A percentile compares a stretch with the other conserved stretches of the same genome.
Conservation (phyloP, 2,329 filamentous ascomycete genomes). For the Verticillium albo-atrum region DNA sequence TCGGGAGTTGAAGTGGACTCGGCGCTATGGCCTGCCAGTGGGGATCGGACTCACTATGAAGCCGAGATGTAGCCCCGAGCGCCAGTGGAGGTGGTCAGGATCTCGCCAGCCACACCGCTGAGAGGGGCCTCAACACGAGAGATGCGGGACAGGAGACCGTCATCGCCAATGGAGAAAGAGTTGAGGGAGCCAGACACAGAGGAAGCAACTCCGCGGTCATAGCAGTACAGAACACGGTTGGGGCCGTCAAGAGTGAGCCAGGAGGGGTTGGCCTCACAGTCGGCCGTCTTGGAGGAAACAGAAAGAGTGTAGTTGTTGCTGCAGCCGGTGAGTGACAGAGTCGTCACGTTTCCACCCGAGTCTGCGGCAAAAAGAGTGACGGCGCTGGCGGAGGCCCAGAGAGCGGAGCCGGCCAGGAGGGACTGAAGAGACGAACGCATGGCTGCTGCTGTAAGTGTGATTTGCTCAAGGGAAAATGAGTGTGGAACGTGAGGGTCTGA, state of each 20-base stretch:
- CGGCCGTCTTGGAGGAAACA: slow-evolving; percentile 10
- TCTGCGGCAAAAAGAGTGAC: slow-evolving; percentile 13
- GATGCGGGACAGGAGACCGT: slow-evolving; percentile 11
- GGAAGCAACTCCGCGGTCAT: slow-evolving; percentile 8
- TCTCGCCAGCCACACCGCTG: slow-evolving; percentile 14
- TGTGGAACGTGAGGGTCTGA: neutral
- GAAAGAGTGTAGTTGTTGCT: slow-evolving; percentile 8
- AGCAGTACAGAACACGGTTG: slow-evolving; percentile 10
- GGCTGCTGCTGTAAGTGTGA: neutral
- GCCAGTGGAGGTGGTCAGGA: slow-evolving; percentile 11
- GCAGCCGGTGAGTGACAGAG: slow-evolving; percentile 8
- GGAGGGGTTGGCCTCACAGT: slow-evolving; percentile 10
- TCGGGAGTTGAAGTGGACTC: neutral
- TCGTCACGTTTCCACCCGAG: slow-evolving; percentile 13
- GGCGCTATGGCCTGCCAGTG: neutral
- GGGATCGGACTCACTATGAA: slow-evolving; percentile 10
- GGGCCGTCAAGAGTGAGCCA: slow-evolving; percentile 11
- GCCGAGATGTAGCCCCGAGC: slow-evolving; percentile 12
- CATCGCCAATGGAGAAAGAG: slow-evolving; percentile 12
- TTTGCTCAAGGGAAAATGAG: neutral
- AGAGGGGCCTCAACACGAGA: slow-evolving; percentile 9
- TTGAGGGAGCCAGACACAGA: slow-evolving; percentile 9
- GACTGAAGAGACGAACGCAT: neutral
- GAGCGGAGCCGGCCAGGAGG: neutral
- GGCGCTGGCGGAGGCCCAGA: slow-evolving; percentile 7